Evolutionary conservation across 768 basidiomycete genomes (phyloP).

Genomic region (Leucocoprinus leucothites): DNA sequence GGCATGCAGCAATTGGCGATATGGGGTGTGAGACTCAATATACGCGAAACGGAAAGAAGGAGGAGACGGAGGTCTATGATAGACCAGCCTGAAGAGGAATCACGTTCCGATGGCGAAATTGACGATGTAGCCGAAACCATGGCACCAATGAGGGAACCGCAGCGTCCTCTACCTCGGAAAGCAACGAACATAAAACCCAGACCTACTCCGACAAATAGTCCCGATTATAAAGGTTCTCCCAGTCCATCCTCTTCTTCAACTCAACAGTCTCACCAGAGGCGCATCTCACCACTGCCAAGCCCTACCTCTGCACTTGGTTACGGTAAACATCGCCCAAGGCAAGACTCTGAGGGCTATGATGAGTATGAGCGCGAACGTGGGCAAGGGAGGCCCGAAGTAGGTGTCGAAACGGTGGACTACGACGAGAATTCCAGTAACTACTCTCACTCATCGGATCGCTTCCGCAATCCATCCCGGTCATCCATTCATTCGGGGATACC

Average conservation of each 20-base stretch:
- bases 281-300: no score
- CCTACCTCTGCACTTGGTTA: no score
- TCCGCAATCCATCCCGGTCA: background rate
- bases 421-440: no score
- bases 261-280: background rate
- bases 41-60: slow-evolving; percentile 56
- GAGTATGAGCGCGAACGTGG: no score
- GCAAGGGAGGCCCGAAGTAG: no score
- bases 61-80: slow-evolving; percentile 29
- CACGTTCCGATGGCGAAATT: background rate
- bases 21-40: slow-evolving; percentile 57
- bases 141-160: background rate
- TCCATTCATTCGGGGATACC: background rate
- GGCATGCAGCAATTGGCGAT: slow-evolving; percentile 39
- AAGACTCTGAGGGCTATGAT: no score
- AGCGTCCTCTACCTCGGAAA: background rate
- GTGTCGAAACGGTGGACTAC: no score
- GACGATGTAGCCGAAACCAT: background rate
- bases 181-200: background rate
- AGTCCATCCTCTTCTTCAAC: background rate
- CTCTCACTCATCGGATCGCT: background rate
- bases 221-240: background rate
- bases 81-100: slow-evolving; percentile 8
- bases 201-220: no score
- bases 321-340: no score